Percentiles rank a stretch among this genome's conserved stretches.
These are phyloP conservation scores for Xylaria castorea DNA, from an alignment of 495 filamentous ascomycete genomes.

Conservation along the genomic window DNA sequence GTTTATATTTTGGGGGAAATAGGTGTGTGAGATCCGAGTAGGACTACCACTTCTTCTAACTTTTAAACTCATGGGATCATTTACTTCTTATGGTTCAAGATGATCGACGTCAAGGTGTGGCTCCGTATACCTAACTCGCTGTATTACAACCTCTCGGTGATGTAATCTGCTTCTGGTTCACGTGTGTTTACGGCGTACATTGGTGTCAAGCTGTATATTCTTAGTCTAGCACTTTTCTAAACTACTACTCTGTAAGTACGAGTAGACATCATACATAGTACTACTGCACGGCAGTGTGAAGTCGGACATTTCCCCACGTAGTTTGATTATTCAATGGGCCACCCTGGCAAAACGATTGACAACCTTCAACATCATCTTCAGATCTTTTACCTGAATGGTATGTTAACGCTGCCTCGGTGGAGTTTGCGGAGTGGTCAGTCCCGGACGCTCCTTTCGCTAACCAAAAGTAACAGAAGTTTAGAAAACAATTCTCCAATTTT, in stretches of 20 bases:
- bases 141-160: background rate
- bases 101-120: background rate
- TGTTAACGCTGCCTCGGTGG: conserved; percentile 3
- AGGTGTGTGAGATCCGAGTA: background rate
- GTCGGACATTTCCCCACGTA: conserved; percentile 6
- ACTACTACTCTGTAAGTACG: no score
- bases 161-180: background rate
- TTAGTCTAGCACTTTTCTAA: background rate
- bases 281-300: background rate
- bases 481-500: background rate
- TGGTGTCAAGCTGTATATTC: background rate
- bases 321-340: conserved; percentile 14
- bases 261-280: background rate
- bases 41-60: background rate
- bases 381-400: conserved; percentile 7
- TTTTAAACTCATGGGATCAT: background rate
- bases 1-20: background rate
- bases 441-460: background rate
- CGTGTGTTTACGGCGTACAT: background rate
- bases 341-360: background rate
- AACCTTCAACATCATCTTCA: conserved; percentile 13
- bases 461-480: background rate
- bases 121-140: no score
- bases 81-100: conserved; percentile 14
- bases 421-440: conserved; percentile 7